Base-by-base conservation (phyloP, 2,329 filamentous ascomycete species). In the Purpureocillium takamizusanense region DNA sequence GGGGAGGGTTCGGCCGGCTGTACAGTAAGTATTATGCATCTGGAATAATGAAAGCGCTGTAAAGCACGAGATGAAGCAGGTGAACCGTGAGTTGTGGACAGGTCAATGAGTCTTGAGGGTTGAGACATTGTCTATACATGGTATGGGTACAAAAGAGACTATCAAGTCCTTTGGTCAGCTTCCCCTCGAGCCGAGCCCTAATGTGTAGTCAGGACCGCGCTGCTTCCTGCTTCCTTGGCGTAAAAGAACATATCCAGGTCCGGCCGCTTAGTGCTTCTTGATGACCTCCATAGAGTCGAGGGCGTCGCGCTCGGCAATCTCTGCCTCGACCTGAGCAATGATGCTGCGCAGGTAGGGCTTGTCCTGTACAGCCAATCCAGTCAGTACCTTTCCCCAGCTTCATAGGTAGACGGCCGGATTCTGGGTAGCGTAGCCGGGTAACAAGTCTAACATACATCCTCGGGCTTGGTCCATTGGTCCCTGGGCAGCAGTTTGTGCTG, bases 401-500 rank as follows among this genome's bases (percentile, higher is more conserved):
- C 6, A 25, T 10, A 25, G 10, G 21, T 25, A 25, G 5, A 6
- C 28, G 28, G 11, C 7, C 13, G 11, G 7, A 30, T 17, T 7
- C 13, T 17, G 4, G n/a, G 38, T 16, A 12, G 12, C 14, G n/a
- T 13, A n/a, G 28, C 9, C 15, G 14, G 37, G 28, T 2, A 11
- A 18, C 17, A 15, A 11, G 27, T 17, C 13, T 7, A 13, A 44
- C 60, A 54, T 56, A 73, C 70, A 51, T 73, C 67, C 54, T 72
- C 65, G 50, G 66, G 51, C 64, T 73, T 77, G 51, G 71, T 77
- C 75, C 74, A 78, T 58, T 78, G 61, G 27, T 68, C 58, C 66
- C 73, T 74, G 60, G 78, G 74, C 40, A 82, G 70, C 45, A 81
- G 65, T 67, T 79, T 78, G 63, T 81, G 78, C 55, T 70, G 62